phyloP scores from a whole-genome alignment of 2,329 filamentous ascomycete species.

The Hypoxylon sp. region DNA sequence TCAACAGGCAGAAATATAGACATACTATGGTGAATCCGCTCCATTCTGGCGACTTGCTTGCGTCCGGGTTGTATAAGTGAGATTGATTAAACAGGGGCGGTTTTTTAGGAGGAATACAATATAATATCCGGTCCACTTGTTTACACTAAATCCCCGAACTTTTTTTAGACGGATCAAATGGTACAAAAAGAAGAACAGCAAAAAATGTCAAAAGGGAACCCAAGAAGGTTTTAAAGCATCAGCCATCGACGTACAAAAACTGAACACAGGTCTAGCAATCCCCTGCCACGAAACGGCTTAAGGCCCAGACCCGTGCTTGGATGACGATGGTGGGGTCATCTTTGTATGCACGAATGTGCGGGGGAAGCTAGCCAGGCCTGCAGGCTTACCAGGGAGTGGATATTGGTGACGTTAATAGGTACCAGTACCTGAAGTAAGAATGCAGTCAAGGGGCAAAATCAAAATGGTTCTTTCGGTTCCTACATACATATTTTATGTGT shows the following conservation, averaged over 20 bases:
- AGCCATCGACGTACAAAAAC: slow-evolving; percentile 5
- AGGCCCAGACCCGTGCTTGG: slow-evolving; percentile 8
- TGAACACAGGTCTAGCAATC: slow-evolving; percentile 11
- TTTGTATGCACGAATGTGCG: slow-evolving; percentile 28
- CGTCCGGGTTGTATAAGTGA: slow-evolving; percentile 5
- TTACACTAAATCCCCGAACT: slow-evolving; percentile 5
- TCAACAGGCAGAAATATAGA: slow-evolving; percentile 1
- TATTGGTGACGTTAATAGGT: slow-evolving; percentile 22
- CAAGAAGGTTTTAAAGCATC: slow-evolving; percentile 18
- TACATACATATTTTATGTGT: not conserved
- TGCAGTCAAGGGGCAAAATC: too few relatives aligned
- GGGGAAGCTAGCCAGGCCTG: slow-evolving; percentile 17
- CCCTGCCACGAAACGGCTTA: not conserved
- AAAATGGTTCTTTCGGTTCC: slow-evolving; percentile 6
- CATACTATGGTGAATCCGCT: slow-evolving; percentile 45
- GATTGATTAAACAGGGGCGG: not conserved
- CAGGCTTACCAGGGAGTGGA: slow-evolving; percentile 14
- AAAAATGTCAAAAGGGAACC: not conserved
- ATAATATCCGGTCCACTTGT: slow-evolving; percentile 3
- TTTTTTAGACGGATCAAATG: not conserved
- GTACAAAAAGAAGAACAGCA: not conserved
- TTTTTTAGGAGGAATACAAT: not conserved
- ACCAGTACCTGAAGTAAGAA: slow-evolving; percentile 19
- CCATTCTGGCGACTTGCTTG: slow-evolving; percentile 38
- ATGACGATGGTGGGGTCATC: slow-evolving; percentile 30